Percentiles rank a stretch among this genome's conserved stretches.
Evolutionary conservation across 345 rosid species (phyloP).

Genomic region (Durio zibethinus): DNA sequence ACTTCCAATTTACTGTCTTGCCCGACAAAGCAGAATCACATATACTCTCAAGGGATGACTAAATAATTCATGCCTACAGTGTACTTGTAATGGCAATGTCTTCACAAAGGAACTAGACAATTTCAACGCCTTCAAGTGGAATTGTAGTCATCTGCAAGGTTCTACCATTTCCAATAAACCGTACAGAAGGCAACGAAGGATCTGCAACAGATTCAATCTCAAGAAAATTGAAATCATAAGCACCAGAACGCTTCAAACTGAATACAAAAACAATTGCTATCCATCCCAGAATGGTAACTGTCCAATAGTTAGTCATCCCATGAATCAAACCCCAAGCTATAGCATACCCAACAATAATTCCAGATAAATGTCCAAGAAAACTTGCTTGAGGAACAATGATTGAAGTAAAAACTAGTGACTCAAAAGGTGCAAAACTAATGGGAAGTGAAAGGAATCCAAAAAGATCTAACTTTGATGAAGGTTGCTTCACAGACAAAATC

Average conservation of each 20-base stretch:
- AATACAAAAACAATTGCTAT: constrained; percentile 53
- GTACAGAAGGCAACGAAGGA: constrained; percentile 71
- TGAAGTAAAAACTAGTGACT: constrained; percentile 84
- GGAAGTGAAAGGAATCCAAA: constrained; percentile 90
- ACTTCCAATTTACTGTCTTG: background rate
- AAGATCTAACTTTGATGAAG: constrained; percentile 86
- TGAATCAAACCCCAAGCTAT: constrained; percentile 88
- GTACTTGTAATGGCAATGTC: background rate
- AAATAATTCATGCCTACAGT: background rate
- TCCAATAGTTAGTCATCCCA: constrained; percentile 95
- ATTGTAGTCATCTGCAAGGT: constrained; percentile 72
- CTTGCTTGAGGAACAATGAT: constrained; percentile 97
- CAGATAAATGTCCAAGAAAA: constrained; percentile 87
- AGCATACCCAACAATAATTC: constrained; percentile 81
- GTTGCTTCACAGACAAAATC: constrained; percentile 83
- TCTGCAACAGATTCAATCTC: constrained; percentile 86
- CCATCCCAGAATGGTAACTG: constrained; percentile 80
- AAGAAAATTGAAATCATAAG: constrained; percentile 70
- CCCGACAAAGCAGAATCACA: background rate
- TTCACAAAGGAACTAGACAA: constrained; percentile 34
- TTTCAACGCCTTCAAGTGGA: constrained; percentile 64
- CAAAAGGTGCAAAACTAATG: constrained; percentile 93
- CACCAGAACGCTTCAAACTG: constrained; percentile 85
- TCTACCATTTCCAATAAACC: constrained; percentile 68
- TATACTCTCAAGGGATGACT: background rate